Evolutionary conservation across 805 yeast genomes (phyloP), one percentile per base, ranked within the genome.

Genomic region (Maudiozyma barnettii): DNA sequence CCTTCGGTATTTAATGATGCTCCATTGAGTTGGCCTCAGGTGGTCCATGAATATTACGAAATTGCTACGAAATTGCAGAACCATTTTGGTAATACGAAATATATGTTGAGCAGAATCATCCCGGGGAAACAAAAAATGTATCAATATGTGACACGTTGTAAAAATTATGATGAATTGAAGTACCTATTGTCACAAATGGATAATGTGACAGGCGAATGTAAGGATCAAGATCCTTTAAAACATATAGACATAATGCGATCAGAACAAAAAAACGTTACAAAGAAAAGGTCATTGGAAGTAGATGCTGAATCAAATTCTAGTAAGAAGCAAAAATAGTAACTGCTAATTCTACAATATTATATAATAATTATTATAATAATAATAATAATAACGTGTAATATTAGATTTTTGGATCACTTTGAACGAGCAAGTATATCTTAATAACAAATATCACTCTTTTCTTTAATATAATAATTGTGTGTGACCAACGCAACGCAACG

Each of bases 21-120:
- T 0, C 71, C 72, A 4, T 60, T 73, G 42, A 68, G 76, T 0
- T 85, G 91, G 85, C 70, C 66, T 22, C 60, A 69, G 22, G 66
- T 77, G 10, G 72, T 78, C 10, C 71, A 69, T 41, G 83, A 86
- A 51, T 86, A 78, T 52, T 57, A 80, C 29, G 60, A 67, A 5
- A 60, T 78, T 13, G 83, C 91, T 9, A 58, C 65, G 14, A 54
- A 71, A 46, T 77, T 72, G 61, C 81, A 80, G 43, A 87, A 85
- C 62, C 76, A 76, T 55, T 67, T 76, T 19, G 74, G 86, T 3
- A 89, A 88, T 42, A 77, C 93, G 1, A 93, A 93, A 67, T 91
- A 82, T 63, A 79, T 93, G 69, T 57, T 91, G 38, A 70, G 80
- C 33, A 80, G 87, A 58, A 80, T 87, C 67, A 71, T 87, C 10